phyloP scores from a whole-genome alignment of 2,329 filamentous ascomycete genomes.

The Graphium sp. region DNA sequence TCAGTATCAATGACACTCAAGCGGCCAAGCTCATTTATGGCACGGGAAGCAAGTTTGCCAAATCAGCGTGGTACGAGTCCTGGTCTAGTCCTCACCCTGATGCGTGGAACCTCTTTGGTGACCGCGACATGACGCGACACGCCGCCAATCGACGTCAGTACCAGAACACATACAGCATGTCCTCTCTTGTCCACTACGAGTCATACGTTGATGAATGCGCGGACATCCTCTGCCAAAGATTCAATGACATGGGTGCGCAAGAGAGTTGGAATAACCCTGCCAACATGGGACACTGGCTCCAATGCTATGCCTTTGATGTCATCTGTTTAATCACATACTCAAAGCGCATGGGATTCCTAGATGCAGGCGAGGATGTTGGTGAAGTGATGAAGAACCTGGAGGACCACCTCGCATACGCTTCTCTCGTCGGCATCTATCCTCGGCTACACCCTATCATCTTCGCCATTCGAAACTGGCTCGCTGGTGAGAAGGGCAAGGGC shows the following conservation, averaged over 20 bases:
- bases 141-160: conserved; percentile 11
- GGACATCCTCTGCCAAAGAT: conserved; percentile 11
- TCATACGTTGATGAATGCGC: conserved; percentile 14
- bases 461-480: conserved; percentile 8
- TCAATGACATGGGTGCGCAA: conserved; percentile 10
- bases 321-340: conserved; percentile 17
- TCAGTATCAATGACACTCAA: conserved; percentile 22
- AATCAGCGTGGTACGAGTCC: conserved; percentile 15
- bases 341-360: conserved; percentile 17
- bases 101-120: conserved; percentile 12
- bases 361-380: conserved; percentile 15
- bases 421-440: conserved; percentile 10
- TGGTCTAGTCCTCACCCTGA: conserved; percentile 8
- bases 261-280: conserved; percentile 5
- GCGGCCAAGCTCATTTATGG: conserved; percentile 19
- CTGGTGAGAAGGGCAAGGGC: conserved; percentile 9
- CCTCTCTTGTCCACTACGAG: conserved; percentile 15
- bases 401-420: conserved; percentile 9
- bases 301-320: conserved; percentile 22
- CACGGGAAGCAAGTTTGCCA: conserved; percentile 12
- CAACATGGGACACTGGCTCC: conserved; percentile 16
- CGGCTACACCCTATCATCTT: conserved; percentile 7
- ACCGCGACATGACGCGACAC: conserved; percentile 11
- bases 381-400: conserved; percentile 12
- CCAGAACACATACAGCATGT: conserved; percentile 15